Base-by-base conservation (phyloP, 495 filamentous ascomycete species). In the Stereocaulon alpinum region DNA sequence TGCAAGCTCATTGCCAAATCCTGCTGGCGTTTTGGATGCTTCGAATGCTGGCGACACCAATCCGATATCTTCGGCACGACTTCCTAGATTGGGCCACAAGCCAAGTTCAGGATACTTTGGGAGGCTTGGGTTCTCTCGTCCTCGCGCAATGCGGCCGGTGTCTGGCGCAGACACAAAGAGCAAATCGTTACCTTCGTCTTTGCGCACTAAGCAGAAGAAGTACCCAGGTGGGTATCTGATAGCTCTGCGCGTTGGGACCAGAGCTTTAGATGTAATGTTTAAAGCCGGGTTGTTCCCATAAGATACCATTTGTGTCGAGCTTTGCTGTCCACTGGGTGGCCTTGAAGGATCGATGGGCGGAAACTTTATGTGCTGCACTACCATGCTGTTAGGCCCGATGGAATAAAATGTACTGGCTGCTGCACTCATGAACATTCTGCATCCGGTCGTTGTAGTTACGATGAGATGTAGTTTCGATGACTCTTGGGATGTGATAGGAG, bases 1-100 rank as follows among this genome's bases (percentile, higher is more conserved):
- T 7, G 94, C 90, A 60, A 95, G 75, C 69, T 99, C 93, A 64
- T 99, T 99, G 18, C 91, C 91, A 66, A 95, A 98, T 0, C 92
- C 92, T 15, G 81, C 70, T 11, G 93, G 88, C 20, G 80, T 80
- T n/a, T 68, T 67, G 0, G 81, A 73, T 15, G 89, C 88, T 17
- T 81, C 77, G 44, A 89, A 89, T 17, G 84, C 79, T 4, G 77
- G 74, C 1, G 87, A 86, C 42, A 87, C 82, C 7, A 91, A 72
- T 2, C 90, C 89, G 57, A 95, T 74, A 63, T 86, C 89, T 68
- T 95, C 82, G 17, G 83, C 82, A 22, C 72, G 74, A 67, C 86
- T 86, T 20, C 80, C 80, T 20, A 97, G 71, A 0, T 79, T 78
- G 27, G 95, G 71, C 81, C 85, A 89, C 63, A 81, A 82, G 5